A percentile compares a stretch with the other conserved stretches of the same genome.
These are phyloP conservation scores for Nicotiana rustica DNA, from an alignment of 305 asterid species.

Conservation along the genomic window DNA sequence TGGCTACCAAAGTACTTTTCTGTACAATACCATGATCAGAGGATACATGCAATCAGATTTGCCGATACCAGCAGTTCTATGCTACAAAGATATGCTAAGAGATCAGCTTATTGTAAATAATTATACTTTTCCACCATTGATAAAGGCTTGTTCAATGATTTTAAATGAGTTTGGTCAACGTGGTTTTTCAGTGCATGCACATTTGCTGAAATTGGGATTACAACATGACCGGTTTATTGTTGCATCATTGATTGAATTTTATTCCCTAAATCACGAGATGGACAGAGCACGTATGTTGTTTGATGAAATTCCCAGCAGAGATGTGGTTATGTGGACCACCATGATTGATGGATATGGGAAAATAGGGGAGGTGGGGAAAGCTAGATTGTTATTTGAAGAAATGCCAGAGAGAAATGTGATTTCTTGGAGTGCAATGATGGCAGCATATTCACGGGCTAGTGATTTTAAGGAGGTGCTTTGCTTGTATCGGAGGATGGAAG, in stretches of 20 bases:
- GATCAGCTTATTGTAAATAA: constrained; percentile 58
- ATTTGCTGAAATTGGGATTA: constrained; percentile 59
- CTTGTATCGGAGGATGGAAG: constrained; percentile 61
- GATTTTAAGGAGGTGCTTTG: constrained; percentile 60
- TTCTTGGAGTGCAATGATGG: constrained; percentile 81
- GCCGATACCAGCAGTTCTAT: constrained; percentile 53
- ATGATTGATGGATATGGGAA: constrained; percentile 79
- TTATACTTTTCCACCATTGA: constrained; percentile 71
- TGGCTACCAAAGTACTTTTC: constrained; percentile 56
- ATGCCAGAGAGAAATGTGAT: constrained; percentile 73
- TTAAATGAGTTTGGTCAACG: constrained; percentile 33
- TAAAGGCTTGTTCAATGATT: constrained; percentile 69
- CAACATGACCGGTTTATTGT: constrained; percentile 55
- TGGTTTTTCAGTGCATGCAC: constrained; percentile 63
- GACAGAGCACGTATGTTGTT: constrained; percentile 58
- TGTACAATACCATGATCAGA: constrained; percentile 71
- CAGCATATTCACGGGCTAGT: constrained; percentile 61
- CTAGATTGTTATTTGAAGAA: constrained; percentile 63
- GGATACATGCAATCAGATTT: constrained; percentile 56
- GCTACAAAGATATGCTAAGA: constrained; percentile 62
- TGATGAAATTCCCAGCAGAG: constrained; percentile 59
- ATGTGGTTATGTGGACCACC: constrained; percentile 78
- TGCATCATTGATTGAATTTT: constrained; percentile 66
- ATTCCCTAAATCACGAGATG: constrained; percentile 58
- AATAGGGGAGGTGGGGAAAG: constrained; percentile 53